Evolutionary conservation across 1,139 yeast species (phyloP).

Genomic region (Kodamaea sp.): DNA sequence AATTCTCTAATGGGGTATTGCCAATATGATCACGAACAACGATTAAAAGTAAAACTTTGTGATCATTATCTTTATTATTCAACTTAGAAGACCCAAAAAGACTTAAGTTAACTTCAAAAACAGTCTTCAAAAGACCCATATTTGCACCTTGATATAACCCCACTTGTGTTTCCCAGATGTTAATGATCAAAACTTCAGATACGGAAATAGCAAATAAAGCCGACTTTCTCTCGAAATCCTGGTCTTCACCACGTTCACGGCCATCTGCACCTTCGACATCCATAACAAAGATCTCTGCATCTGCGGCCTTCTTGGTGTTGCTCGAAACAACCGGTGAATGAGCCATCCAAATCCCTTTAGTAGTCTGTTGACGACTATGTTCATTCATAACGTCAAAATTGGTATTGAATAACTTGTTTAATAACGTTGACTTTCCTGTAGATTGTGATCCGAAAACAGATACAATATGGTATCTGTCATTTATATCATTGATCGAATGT

Average conservation of each 20-base stretch:
- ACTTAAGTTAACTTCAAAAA: constrained; percentile 88
- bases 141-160: constrained; percentile 97
- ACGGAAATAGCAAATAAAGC: constrained; percentile 93
- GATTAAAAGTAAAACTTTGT: constrained; percentile 74
- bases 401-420: constrained; percentile 83
- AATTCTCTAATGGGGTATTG: constrained; percentile 72
- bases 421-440: constrained; percentile 90
- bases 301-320: constrained; percentile 17
- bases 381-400: constrained; percentile 93
- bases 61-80: constrained; percentile 31
- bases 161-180: constrained; percentile 96
- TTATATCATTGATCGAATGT: constrained; percentile 31
- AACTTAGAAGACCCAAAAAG: constrained; percentile 55
- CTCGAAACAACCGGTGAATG: constrained; percentile 44
- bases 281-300: constrained; percentile 61
- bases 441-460: constrained; percentile 97
- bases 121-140: constrained; percentile 92
- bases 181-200: constrained; percentile 83
- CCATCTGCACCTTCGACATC: constrained; percentile 99
- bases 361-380: constrained; percentile 73
- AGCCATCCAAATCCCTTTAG: constrained; percentile 94
- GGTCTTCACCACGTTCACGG: constrained; percentile 96
- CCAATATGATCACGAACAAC: constrained; percentile 93
- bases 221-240: constrained; percentile 94
- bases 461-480: constrained; percentile 81